phyloP scores from a whole-genome alignment of 2,329 filamentous ascomycete genomes.

The Thelonectria rubi region DNA sequence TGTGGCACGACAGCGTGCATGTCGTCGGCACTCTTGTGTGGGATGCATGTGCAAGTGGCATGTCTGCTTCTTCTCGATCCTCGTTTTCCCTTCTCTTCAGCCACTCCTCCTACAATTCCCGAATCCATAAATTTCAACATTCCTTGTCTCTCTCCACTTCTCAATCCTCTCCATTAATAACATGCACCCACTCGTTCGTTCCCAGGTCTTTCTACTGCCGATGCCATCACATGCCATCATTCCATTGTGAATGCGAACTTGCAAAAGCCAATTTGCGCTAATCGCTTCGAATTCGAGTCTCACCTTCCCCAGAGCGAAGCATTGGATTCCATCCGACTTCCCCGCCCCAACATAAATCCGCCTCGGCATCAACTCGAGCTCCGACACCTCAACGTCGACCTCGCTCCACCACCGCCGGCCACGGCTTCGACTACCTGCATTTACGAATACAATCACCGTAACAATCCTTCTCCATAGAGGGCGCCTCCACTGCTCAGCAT shows the following conservation, averaged over 20 bases:
- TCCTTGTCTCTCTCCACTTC: slow-evolving; percentile 14
- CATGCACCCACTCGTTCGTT: slow-evolving; percentile 7
- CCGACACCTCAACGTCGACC: neutral
- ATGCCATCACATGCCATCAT: slow-evolving; percentile 37
- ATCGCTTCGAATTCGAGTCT: slow-evolving; percentile 15
- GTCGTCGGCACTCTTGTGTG: neutral
- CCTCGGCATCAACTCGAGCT: neutral
- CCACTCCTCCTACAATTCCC: slow-evolving; percentile 1
- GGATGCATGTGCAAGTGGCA: neutral
- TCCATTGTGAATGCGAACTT: slow-evolving; percentile 11
- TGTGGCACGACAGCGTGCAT: slow-evolving; percentile 1
- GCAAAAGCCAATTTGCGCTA: slow-evolving; percentile 5
- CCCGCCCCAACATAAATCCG: neutral
- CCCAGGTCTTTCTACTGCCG: slow-evolving; percentile 17
- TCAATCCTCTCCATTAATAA: slow-evolving; percentile 1
- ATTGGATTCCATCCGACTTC: neutral
- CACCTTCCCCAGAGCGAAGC: slow-evolving; percentile 5
- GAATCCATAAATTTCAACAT: slow-evolving; percentile 10
- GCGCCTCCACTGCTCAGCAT: slow-evolving; percentile 42
- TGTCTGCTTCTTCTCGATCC: neutral
- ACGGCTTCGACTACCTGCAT: neutral
- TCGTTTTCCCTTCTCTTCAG: slow-evolving; percentile 2
- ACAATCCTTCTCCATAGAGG: neutral
- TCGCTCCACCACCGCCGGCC: too few species aligned
- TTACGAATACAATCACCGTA: neutral